Percentiles rank a stretch among this genome's conserved stretches.
phyloP scores from a whole-genome alignment of 2,329 filamentous ascomycete genomes.

The Cordyceps cicadae region DNA sequence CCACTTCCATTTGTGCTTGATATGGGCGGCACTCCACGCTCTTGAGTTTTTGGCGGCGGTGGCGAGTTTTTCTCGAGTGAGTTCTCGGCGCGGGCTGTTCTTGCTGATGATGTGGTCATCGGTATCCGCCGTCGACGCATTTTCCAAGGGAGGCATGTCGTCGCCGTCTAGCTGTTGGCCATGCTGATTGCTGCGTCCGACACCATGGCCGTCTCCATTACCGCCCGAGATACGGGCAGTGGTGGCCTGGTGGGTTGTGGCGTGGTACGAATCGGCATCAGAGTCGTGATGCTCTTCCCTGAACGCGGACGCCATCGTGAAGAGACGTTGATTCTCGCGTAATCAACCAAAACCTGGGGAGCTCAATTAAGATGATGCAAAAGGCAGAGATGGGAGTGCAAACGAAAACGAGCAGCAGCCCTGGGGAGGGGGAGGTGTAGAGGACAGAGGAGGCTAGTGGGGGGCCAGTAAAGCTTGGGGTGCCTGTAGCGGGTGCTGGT shows the following conservation, averaged over 20 bases:
- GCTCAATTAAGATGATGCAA: neutral
- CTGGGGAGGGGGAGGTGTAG: neutral
- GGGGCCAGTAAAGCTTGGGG: neutral
- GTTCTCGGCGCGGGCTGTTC: conserved; percentile 24
- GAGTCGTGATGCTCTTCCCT: conserved; percentile 3
- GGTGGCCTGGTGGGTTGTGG: conserved; percentile 1
- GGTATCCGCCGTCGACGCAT: neutral
- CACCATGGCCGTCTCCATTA: neutral
- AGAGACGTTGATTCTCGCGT: neutral
- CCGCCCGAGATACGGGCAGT: neutral
- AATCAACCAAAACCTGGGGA: neutral
- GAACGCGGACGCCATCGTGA: conserved; percentile 9
- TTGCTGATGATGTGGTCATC: conserved; percentile 8
- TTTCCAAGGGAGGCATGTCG: neutral
- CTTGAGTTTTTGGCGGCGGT: neutral
- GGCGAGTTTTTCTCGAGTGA: conserved; percentile 6
- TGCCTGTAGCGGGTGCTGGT: neutral
- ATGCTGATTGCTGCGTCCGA: neutral
- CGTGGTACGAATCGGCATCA: neutral
- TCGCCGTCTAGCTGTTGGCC: neutral
- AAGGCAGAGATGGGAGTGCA: neutral
- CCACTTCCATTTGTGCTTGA: conserved; percentile 34
- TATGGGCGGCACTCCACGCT: conserved; percentile 27
- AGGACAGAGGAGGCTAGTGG: too few relatives aligned
- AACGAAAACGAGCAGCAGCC: neutral